Base-by-base conservation (phyloP, 2,329 filamentous ascomycete species). In the Pyrenochaeta sp. region DNA sequence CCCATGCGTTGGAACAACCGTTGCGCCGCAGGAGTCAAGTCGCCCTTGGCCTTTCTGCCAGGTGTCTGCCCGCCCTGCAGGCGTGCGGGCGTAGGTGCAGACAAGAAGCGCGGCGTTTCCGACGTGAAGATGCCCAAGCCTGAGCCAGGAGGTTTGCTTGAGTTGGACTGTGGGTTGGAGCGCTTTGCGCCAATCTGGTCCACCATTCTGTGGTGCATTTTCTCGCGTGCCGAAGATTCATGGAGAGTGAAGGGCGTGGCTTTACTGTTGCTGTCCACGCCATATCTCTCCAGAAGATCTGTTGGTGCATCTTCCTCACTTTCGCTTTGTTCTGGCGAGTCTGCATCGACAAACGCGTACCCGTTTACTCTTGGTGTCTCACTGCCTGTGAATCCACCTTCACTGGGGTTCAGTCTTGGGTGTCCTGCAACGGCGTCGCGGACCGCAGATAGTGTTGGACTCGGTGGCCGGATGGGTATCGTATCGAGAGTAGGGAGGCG, bases 351-450 rank as follows among this genome's bases (percentile, higher is more conserved):
- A 75, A 97, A 98, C 0, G 92, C 86, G 73, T 97, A 99, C 1
- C 95, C 95, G 59, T 96, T 96, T 0, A 98, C 91, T 2, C 91
- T 85, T 0, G 94, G 95, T 0, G 94, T 98, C 74, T 96, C 92
- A 52, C 83, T 84, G 14, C 88, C 90, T 1, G 81, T 81, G 55
- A 81, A 85, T 2, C 83, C 82, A 2, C 82, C 82, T 61, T 91
- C 87, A 11, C 86, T 85, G 20, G 88, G 85, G 7, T 82, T 83
- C 2, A 82, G 78, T 7, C 86, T 84, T 4, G 89, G 86, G 7
- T 82, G 85, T 9, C 92, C 91, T 1, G 89, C 87, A 50, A 97
- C 92, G 7, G 93, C 93, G 64, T 93, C 92, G 60, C 89, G 86
- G 18, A 97, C 61, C 2, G 92, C 89, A 4, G 91, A 95, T 56